Evolutionary conservation across 2,329 filamentous ascomycete species (phyloP), one percentile per base, ranked within the genome.

Genomic region (Exophiala aquamarina): DNA sequence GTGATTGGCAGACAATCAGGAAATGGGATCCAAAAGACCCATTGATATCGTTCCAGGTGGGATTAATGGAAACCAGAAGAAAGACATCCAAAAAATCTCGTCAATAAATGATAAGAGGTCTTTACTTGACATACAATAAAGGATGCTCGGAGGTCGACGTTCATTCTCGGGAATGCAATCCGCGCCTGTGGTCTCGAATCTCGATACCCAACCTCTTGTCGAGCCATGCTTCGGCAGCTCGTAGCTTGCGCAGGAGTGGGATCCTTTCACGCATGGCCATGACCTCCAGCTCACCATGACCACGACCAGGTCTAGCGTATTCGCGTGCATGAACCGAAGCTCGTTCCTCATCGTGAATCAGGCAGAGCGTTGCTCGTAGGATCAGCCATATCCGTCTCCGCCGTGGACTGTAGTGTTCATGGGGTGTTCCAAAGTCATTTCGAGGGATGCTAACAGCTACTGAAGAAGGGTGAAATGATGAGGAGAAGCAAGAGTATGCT

Each of bases 31-130:
- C 15, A 59, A 41, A 4, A 56, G 40, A 17, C 57, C 57, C 15
- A 55, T 42, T 5, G 57, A 44, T 14, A 59, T 48, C 8, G 46
- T 31, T 1, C 33, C 38, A 17, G 55, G 56, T 3, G 35, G 44
- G 14, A 56, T 42, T 28, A 58, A 23, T 13, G 44, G 46, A 34
- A 56, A 62, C 64, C 47, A 55, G 51, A 51, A 56, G 48, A 55
- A 61, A 55, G 41, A 50, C 43, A 46, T 46, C 43, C 41, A 29
- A 7, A 13, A 19, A 17, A 21, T 29, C 10, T 29, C n/a, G 26
- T 41, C 11, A 32, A 28, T 37, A 29, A 10, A 31, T 41, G 19
- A n/a, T n/a, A 8, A 19, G 23, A 15, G 4, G 19, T n/a, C 19
- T 9, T 15, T 26, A 23, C 13, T 28, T 11, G 7, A 46, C 21